Base-by-base conservation (phyloP, 2,329 filamentous ascomycete genomes). In the Ceratocystis alfenasii region DNA sequence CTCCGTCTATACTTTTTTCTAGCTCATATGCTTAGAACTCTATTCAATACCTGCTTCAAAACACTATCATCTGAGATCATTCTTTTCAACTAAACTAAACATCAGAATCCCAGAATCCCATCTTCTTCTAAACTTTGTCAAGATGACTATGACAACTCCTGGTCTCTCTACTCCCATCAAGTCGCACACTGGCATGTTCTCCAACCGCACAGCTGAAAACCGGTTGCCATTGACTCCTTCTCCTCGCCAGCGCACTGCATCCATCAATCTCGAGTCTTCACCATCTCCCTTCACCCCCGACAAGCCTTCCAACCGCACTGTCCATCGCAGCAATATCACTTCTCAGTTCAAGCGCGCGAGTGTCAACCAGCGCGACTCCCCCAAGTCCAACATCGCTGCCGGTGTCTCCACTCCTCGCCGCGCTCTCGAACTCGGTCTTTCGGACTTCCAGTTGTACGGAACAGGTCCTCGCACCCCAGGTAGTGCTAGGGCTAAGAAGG, bases 211-310 rank as follows among this genome's bases (percentile, higher is more conserved):
- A 75, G 94, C 92, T 76, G 92, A 93, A 78, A 91, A 92, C 75
- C 90, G 94, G 69, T 92, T 95, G 82, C 92, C 94, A 71, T 80
- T 99, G 74, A 96, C 93, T 3, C 93, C 94, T 41, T 97, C 93
- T 67, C 94, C 94, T 67, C 85, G 87, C 70, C 85, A 87, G 70
- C 76, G 78, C 55, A 79, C 77, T 50, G 74, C 78, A 65, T 76
- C 81, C 12, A 70, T 77, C 70, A 83, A 81, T 73, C 74, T 82
- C 67, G 81, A 83, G 74, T 84, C 85, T 12, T 91, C 88, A n/a
- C 89, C 89, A 0, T 91, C 88, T n/a, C 89, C 89, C 0, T 90
- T 86, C 75, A 92, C 88, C 1, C 90, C 90, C 50, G 87, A 82
- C 77, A 83, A 75, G 74, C 82, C 77, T 73, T 76, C 80, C 70